A percentile compares a stretch with the other conserved stretches of the same genome.
Evolutionary conservation across 768 basidiomycete genomes (phyloP).

Genomic region (Termitomyces sp.): DNA sequence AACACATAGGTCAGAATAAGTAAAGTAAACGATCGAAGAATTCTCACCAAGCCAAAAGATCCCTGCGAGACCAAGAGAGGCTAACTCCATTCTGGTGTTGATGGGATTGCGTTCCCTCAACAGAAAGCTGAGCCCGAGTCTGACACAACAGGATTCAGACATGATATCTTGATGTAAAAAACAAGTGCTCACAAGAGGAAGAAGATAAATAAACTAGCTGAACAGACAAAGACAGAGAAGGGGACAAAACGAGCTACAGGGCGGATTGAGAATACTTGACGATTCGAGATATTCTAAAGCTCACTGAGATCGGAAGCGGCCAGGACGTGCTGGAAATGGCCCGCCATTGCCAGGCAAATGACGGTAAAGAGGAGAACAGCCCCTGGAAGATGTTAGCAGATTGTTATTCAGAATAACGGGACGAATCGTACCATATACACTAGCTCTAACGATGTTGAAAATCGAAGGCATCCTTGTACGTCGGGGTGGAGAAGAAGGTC

Average conservation of each 20-base stretch:
- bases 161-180: neutral
- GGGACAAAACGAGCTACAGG: slow-evolving; percentile 77
- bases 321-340: slow-evolving; percentile 67
- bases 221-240: slow-evolving; percentile 77
- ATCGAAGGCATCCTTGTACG: slow-evolving; percentile 57
- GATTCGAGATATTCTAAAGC: slow-evolving; percentile 5
- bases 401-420: slow-evolving; percentile 1
- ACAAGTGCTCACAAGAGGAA: slow-evolving; percentile 43
- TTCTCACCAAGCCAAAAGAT: slow-evolving; percentile 74
- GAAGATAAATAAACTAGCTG: slow-evolving; percentile 63
- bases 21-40: neutral
- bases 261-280: neutral
- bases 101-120: slow-evolving; percentile 69
- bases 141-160: slow-evolving; percentile 18
- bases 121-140: slow-evolving; percentile 60
- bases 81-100: slow-evolving; percentile 71
- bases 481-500: slow-evolving; percentile 17
- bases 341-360: slow-evolving; percentile 76
- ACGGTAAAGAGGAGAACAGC: slow-evolving; percentile 68
- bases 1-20: slow-evolving; percentile 2
- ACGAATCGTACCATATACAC: slow-evolving; percentile 54
- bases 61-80: slow-evolving; percentile 63
- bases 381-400: slow-evolving; percentile 30
- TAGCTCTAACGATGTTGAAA: slow-evolving; percentile 64
- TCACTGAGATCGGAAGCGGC: slow-evolving; percentile 79